Evolutionary conservation across 768 basidiomycete species (phyloP).

Genomic region (Calvatia gigantea): DNA sequence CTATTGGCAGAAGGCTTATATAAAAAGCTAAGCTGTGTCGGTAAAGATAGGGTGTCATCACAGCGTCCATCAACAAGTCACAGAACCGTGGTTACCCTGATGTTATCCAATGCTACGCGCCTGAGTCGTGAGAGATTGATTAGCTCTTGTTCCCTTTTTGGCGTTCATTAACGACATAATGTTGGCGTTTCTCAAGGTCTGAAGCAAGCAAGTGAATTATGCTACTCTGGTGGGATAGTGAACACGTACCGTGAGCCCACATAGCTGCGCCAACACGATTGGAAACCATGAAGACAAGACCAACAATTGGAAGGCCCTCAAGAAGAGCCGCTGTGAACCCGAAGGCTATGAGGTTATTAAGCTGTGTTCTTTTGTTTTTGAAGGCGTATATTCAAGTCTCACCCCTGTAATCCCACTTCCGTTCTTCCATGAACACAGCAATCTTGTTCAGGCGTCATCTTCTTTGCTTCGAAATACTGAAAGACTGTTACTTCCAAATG

Average conservation of each 20-base stretch:
- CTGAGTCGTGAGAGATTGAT: neutral
- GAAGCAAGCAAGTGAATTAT: neutral
- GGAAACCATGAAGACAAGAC: conserved; percentile 78
- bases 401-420: conserved; percentile 87
- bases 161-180: conserved; percentile 36
- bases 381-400: conserved; percentile 13
- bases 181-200: conserved; percentile 62
- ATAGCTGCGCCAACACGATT: conserved; percentile 91
- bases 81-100: neutral
- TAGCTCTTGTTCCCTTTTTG: neutral
- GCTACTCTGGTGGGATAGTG: neutral
- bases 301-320: conserved; percentile 79
- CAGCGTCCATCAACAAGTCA: neutral
- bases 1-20: too few species aligned
- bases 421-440: conserved; percentile 80
- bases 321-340: conserved; percentile 82
- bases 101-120: neutral
- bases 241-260: conserved; percentile 76
- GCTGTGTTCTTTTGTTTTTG: neutral
- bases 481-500: neutral
- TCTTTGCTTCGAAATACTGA: conserved; percentile 86
- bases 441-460: conserved; percentile 70
- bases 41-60: neutral
- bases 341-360: conserved; percentile 51
- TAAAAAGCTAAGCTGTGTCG: neutral